Conservation (phyloP, 768 basidiomycete species). For the Boletus sp. region DNA sequence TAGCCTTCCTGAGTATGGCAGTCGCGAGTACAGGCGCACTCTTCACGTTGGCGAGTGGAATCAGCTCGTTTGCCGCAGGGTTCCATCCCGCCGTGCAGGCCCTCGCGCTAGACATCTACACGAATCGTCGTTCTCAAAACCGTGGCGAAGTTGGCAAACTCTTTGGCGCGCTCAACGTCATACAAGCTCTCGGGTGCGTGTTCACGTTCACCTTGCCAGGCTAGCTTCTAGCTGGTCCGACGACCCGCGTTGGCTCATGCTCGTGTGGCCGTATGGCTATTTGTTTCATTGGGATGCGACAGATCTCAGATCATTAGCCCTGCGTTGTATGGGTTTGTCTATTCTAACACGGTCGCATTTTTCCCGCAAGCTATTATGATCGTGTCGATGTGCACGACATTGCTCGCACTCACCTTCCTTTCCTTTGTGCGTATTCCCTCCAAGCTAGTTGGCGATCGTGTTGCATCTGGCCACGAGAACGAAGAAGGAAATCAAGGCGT, state of each 20-base stretch:
- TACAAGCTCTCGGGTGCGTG: conserved; percentile 63
- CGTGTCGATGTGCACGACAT: conserved; percentile 42
- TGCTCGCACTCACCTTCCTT: conserved; percentile 45
- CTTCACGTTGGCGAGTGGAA: conserved; percentile 51
- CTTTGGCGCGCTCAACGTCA: conserved; percentile 77
- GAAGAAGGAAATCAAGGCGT: conserved; percentile 2
- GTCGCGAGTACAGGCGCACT: conserved; percentile 43
- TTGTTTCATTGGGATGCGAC: conserved; percentile 3
- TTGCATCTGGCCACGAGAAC: neutral
- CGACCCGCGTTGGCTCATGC: too few relatives aligned
- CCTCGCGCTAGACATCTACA: conserved; percentile 67
- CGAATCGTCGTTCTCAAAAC: conserved; percentile 42
- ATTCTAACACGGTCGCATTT: conserved; percentile 63
- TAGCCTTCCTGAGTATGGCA: conserved; percentile 50
- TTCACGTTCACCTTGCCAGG: neutral
- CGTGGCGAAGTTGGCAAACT: conserved; percentile 63
- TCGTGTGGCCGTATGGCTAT: neutral
- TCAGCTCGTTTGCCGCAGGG: conserved; percentile 61
- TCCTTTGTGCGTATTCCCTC: conserved; percentile 45
- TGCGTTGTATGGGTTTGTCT: conserved; percentile 68
- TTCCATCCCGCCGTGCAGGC: conserved; percentile 68
- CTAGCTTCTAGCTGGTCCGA: neutral
- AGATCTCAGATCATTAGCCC: conserved; percentile 73
- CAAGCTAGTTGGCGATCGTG: neutral
- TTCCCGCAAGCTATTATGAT: conserved; percentile 73